Evolutionary conservation across 2,329 filamentous ascomycete genomes (phyloP).

Genomic region (Colletotrichum viniferum): DNA sequence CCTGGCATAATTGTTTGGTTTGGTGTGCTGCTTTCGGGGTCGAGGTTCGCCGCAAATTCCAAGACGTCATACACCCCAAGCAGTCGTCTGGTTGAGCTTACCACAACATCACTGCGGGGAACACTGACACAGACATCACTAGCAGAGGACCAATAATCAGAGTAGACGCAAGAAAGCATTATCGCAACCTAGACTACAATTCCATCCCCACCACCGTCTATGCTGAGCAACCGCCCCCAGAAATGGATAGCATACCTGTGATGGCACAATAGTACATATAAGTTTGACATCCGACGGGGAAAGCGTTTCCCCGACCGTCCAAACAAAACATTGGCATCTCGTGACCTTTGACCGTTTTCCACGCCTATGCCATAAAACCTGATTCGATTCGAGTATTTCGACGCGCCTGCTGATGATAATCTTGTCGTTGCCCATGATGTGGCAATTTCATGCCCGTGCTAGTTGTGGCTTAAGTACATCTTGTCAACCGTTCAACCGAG

Average conservation of each 20-base stretch:
- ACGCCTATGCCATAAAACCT: conserved; percentile 25
- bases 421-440: conserved; percentile 24
- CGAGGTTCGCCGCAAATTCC: not conserved
- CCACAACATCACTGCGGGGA: not conserved
- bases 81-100: not conserved
- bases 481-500: conserved; percentile 39
- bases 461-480: conserved; percentile 32
- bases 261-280: conserved; percentile 58
- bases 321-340: conserved; percentile 22
- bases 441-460: conserved; percentile 21
- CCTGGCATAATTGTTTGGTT: fast-evolving
- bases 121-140: not conserved
- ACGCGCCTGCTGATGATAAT: conserved; percentile 22
- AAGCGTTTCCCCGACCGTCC: conserved; percentile 24
- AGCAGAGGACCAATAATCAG: not conserved
- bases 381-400: conserved; percentile 25
- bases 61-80: not conserved
- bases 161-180: conserved; percentile 24
- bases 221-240: conserved; percentile 45
- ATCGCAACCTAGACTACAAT: conserved; percentile 47
- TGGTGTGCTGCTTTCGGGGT: not conserved
- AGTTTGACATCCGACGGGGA: conserved; percentile 30
- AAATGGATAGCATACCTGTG: conserved; percentile 42
- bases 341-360: conserved; percentile 16
- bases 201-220: conserved; percentile 49